Evolutionary conservation across 805 yeast species (phyloP).

Genomic region (Kregervanrija pseudodelftensis): DNA sequence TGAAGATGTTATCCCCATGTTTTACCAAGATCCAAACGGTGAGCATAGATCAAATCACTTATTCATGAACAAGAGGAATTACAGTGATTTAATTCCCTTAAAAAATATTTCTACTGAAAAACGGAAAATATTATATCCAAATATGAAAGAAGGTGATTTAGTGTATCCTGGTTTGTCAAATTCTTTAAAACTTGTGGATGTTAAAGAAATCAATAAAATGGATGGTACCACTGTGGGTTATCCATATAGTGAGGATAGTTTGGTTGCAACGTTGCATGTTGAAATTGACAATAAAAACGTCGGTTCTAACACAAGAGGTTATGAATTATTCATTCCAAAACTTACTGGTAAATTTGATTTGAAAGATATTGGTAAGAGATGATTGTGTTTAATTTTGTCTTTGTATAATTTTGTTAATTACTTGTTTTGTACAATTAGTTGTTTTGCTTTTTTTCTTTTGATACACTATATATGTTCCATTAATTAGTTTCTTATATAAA

Average conservation of each 20-base stretch:
- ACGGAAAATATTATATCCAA: conserved; percentile 6
- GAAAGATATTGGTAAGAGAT: conserved; percentile 8
- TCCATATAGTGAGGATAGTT: conserved; percentile 47
- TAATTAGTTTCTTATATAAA: not conserved
- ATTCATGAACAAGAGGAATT: conserved; percentile 62
- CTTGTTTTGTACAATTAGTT: not conserved
- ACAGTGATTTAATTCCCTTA: conserved; percentile 59
- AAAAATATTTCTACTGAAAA: conserved; percentile 24
- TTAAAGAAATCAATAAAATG: not conserved
- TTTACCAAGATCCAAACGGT: conserved; percentile 53
- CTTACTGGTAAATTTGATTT: conserved; percentile 10
- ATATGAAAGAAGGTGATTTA: conserved; percentile 17
- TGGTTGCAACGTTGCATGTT: conserved; percentile 67
- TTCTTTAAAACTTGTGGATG: conserved; percentile 6
- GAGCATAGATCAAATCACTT: conserved; percentile 34
- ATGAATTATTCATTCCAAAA: conserved; percentile 66
- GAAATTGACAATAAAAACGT: conserved; percentile 50
- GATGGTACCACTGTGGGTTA: conserved; percentile 32
- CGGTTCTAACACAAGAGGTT: conserved; percentile 50
- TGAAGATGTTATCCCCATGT: conserved; percentile 78
- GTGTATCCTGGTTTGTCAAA: conserved; percentile 28
- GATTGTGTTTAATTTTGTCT: not conserved
- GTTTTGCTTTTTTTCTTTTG: not conserved
- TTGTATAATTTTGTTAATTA: not conserved
- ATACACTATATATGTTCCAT: not conserved